A percentile compares a stretch with the other conserved stretches of the same genome.
Evolutionary conservation across 2,329 filamentous ascomycete genomes (phyloP).

Genomic region (Aspergillus vadensis): DNA sequence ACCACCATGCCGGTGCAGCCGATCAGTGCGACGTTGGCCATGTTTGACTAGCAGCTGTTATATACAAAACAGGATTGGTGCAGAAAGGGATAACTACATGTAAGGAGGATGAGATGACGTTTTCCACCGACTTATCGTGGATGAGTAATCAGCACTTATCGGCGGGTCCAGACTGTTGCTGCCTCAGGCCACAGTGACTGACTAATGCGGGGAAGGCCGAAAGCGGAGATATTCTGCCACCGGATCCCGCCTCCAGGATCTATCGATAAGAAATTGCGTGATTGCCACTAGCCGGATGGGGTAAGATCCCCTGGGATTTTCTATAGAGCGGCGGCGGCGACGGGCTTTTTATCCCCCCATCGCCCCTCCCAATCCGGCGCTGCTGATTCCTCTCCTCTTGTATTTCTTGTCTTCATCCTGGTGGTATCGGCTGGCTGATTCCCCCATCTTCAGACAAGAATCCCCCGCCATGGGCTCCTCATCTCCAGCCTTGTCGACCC

Average conservation of each 20-base stretch:
- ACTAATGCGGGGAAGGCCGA: slow-evolving; percentile 25
- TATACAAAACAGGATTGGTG: neutral
- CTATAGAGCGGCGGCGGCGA: slow-evolving; percentile 27
- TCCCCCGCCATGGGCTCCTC: slow-evolving; percentile 31
- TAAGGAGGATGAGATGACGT: slow-evolving; percentile 11
- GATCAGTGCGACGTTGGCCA: slow-evolving; percentile 49
- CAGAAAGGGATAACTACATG: neutral
- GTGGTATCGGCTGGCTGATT: slow-evolving; percentile 24
- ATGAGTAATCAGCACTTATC: neutral
- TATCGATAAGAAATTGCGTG: slow-evolving; percentile 39
- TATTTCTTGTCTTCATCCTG: slow-evolving; percentile 24
- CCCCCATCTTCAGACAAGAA: slow-evolving; percentile 31
- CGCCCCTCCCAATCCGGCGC: slow-evolving; percentile 21
- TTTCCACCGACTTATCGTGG: neutral
- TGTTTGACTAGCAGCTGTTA: slow-evolving; percentile 18
- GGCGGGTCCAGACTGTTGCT: neutral
- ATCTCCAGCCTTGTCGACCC: slow-evolving; percentile 55
- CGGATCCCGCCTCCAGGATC: slow-evolving; percentile 14
- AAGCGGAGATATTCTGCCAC: slow-evolving; percentile 24
- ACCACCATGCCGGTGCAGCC: slow-evolving; percentile 55
- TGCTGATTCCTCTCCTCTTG: slow-evolving; percentile 23
- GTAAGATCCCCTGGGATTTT: slow-evolving; percentile 33
- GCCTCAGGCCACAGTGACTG: slow-evolving; percentile 16
- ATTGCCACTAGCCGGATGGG: slow-evolving; percentile 37
- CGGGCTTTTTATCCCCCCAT: slow-evolving; percentile 18